Base-by-base conservation (phyloP, 140 eudicot species). In the Bidens hawaiensis region DNA sequence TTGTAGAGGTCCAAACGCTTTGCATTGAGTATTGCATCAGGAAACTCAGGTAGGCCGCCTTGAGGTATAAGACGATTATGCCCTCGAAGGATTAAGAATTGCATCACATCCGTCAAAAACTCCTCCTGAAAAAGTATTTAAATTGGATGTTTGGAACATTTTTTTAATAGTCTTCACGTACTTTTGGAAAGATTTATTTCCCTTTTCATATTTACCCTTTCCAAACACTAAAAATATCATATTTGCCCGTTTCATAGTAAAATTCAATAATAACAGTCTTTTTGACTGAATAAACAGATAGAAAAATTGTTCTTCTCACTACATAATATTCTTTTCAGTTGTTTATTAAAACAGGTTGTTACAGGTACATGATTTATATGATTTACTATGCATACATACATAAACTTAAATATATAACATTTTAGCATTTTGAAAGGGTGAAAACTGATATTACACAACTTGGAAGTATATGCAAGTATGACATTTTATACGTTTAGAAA, bases 31-130 rank as follows among this genome's bases (percentile, higher is more conserved):
- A 93, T 88, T 18, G 99, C 99, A 78, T 93, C 99, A 19, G 99
- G 99, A 76, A 93, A 93, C 80, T 93, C 99, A 11, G 96, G 94
- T 45, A 93, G 83, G 8, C 99, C 99, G 11, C 95, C 99, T 88
- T 93, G 99, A 46, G 99, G 99, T 51, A 93, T 85, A 53, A 93
- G 96, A 76, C 99, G 99, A 53, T 78, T 93, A 70, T 93, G 96
- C 58, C 99, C 99, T 58, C 99, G 81, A n/a, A 88, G 95, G 48
- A 82, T 88, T 51, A 93, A 75, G 60, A 93, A 93, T 56, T 93
- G 99, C 99, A 93, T 87, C 23, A 88, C 99, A 57, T 93, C 99
- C 76, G 79, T 93, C 36, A 93, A 69, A 65, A 93, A 93, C 66
- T 93, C 99, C 84, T 93, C 99, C 99, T 91, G 85, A 56, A 54